Evolutionary conservation across 495 filamentous ascomycete species (phyloP).

Genomic region (Annulohypoxylon maeteangense): DNA sequence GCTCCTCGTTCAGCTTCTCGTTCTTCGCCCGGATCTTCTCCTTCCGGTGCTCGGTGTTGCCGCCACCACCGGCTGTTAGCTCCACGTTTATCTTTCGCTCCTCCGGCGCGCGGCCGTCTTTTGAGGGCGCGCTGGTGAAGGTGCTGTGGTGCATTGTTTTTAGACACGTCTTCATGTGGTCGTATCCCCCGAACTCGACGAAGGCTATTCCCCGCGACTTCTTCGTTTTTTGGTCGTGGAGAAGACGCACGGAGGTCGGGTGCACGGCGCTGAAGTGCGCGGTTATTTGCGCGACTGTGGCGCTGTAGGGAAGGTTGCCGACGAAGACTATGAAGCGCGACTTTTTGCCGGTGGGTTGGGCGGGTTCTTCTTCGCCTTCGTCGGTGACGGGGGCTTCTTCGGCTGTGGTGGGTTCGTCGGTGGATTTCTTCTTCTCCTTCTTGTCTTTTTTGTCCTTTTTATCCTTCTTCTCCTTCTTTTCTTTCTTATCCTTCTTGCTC

Average conservation of each 20-base stretch:
- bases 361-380: constrained; percentile 38
- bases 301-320: constrained; percentile 87
- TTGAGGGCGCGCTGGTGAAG: constrained; percentile 59
- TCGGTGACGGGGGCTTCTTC: constrained; percentile 3
- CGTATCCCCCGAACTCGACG: constrained; percentile 88
- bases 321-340: constrained; percentile 87
- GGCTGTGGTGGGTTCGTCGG: background rate
- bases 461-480: constrained; percentile 44
- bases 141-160: constrained; percentile 86
- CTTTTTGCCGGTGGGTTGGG: constrained; percentile 53
- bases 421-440: constrained; percentile 43
- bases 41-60: constrained; percentile 74
- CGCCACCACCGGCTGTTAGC: constrained; percentile 89
- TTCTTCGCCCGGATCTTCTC: constrained; percentile 88
- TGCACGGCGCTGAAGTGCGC: constrained; percentile 81
- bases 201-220: constrained; percentile 91
- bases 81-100: constrained; percentile 87
- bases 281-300: constrained; percentile 71
- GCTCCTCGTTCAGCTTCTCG: constrained; percentile 83
- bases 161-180: constrained; percentile 93
- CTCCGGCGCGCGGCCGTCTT: constrained; percentile 65
- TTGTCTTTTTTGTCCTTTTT: constrained; percentile 47
- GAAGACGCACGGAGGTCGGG: constrained; percentile 77
- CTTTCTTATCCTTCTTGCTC: constrained; percentile 44
- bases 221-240: constrained; percentile 73